Percentiles rank a stretch among this genome's conserved stretches.
Evolutionary conservation across 2,329 filamentous ascomycete species (phyloP).

Genomic region (Phaeoacremonium minimum): DNA sequence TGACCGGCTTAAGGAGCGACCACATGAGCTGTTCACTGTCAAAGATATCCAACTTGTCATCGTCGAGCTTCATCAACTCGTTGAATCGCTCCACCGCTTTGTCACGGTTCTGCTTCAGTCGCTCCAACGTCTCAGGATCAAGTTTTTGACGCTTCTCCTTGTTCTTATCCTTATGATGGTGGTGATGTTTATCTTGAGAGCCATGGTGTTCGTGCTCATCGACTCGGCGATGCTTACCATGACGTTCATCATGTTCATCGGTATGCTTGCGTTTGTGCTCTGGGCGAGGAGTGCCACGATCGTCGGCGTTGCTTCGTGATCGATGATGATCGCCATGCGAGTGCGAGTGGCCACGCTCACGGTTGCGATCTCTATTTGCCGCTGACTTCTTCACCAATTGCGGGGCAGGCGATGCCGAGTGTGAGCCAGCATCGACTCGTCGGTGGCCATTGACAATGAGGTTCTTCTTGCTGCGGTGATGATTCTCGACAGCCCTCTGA

Average conservation of each 20-base stretch:
- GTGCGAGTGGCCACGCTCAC: slow-evolving; percentile 40
- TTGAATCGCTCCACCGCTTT: slow-evolving; percentile 30
- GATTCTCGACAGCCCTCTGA: slow-evolving; percentile 81
- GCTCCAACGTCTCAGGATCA: slow-evolving; percentile 28
- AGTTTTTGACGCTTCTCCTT: slow-evolving; percentile 30
- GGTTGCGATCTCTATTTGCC: slow-evolving; percentile 43
- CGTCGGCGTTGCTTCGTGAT: slow-evolving; percentile 45
- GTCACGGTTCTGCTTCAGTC: slow-evolving; percentile 24
- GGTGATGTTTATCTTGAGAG: slow-evolving; percentile 15
- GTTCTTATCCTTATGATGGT: slow-evolving; percentile 28
- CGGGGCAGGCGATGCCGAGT: slow-evolving; percentile 69
- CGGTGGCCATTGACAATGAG: slow-evolving; percentile 54
- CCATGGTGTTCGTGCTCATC: slow-evolving; percentile 33
- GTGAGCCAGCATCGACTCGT: slow-evolving; percentile 52
- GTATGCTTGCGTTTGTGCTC: slow-evolving; percentile 61
- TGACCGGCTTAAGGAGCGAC: slow-evolving; percentile 31
- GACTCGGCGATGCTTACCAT: slow-evolving; percentile 46
- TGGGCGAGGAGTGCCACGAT: slow-evolving; percentile 44
- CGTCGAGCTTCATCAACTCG: slow-evolving; percentile 28
- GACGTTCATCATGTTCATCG: slow-evolving; percentile 45
- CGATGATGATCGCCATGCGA: slow-evolving; percentile 47
- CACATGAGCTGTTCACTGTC: slow-evolving; percentile 30
- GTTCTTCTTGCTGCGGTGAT: slow-evolving; percentile 93
- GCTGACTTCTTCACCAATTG: slow-evolving; percentile 40
- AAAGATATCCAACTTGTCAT: slow-evolving; percentile 25